Conservation (phyloP, 352 stramenopile genomes). For the Aphanomyces astaci region DNA sequence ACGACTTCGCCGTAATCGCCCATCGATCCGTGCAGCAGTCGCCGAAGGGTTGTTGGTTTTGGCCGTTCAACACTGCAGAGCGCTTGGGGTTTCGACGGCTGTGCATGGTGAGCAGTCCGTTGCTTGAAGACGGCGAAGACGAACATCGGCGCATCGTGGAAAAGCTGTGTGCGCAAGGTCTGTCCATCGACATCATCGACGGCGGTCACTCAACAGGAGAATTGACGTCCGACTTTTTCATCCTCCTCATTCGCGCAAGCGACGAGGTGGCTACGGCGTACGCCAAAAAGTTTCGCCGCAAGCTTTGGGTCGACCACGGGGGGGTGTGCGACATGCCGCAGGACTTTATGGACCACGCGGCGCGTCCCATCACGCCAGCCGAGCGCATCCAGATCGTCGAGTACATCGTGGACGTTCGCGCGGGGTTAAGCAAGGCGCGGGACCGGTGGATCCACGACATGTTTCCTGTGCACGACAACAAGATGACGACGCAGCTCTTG, state of each 20-base stretch:
- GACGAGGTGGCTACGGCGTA: constrained; percentile 54
- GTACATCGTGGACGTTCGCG: constrained; percentile 49
- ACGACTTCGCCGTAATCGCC: constrained; percentile 76
- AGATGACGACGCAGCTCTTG: constrained; percentile 62
- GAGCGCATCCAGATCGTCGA: constrained; percentile 78
- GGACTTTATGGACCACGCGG: constrained; percentile 43
- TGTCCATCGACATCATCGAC: constrained; percentile 80
- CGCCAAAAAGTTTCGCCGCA: constrained; percentile 49
- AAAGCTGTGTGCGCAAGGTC: constrained; percentile 56
- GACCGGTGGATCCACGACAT: constrained; percentile 45
- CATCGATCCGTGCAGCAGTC: constrained; percentile 47
- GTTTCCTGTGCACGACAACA: constrained; percentile 69
- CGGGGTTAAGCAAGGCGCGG: constrained; percentile 30
- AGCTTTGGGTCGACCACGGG: constrained; percentile 68
- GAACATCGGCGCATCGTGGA: constrained; percentile 74
- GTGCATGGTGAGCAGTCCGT: constrained; percentile 43
- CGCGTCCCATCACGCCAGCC: constrained; percentile 43
- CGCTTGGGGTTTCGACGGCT: constrained; percentile 54
- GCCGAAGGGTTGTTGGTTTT: constrained; percentile 16
- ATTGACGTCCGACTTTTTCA: constrained; percentile 56
- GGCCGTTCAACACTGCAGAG: constrained; percentile 25
- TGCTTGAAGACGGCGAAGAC: constrained; percentile 61
- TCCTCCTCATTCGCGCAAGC: constrained; percentile 61
- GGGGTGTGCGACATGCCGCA: constrained; percentile 66
- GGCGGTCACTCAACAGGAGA: constrained; percentile 58